These are phyloP conservation scores for Annulohypoxylon bovei DNA, from an alignment of 495 filamentous ascomycete genomes.

Conservation along the genomic window DNA sequence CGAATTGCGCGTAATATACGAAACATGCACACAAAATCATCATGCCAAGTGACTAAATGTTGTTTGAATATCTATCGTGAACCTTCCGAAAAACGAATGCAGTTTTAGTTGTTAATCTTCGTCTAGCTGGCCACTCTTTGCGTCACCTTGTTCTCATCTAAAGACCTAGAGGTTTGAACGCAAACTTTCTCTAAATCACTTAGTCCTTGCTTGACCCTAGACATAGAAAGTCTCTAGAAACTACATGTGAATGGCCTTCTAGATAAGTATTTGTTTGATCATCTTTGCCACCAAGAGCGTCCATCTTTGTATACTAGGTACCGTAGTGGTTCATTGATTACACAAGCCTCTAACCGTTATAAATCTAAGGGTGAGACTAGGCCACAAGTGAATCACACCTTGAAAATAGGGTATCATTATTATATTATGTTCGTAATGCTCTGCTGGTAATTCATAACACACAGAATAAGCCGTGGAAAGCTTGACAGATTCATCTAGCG, in stretches of 20 bases:
- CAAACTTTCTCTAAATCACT: no score
- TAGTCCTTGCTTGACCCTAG: not conserved
- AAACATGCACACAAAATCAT: not conserved
- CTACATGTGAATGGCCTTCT: not conserved
- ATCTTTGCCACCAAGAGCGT: no score
- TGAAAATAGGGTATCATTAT: conserved; percentile 10
- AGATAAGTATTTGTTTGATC: no score
- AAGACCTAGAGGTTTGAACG: not conserved
- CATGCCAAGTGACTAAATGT: not conserved
- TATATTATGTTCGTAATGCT: not conserved
- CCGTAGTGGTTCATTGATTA: no score
- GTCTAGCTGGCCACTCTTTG: not conserved
- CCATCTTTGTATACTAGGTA: no score
- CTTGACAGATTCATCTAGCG: not conserved
- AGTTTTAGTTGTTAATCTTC: not conserved
- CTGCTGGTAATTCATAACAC: not conserved
- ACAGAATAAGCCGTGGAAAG: no score
- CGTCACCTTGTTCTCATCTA: not conserved
- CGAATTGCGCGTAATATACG: not conserved
- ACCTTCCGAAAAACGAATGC: not conserved
- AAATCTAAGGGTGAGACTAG: not conserved
- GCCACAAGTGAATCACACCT: not conserved
- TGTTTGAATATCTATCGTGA: not conserved
- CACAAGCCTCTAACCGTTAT: no score
- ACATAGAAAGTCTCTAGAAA: not conserved